A percentile compares a stretch with the other conserved stretches of the same genome.
phyloP scores from a whole-genome alignment of 2,329 filamentous ascomycete genomes.

The Sarocladium strictum region DNA sequence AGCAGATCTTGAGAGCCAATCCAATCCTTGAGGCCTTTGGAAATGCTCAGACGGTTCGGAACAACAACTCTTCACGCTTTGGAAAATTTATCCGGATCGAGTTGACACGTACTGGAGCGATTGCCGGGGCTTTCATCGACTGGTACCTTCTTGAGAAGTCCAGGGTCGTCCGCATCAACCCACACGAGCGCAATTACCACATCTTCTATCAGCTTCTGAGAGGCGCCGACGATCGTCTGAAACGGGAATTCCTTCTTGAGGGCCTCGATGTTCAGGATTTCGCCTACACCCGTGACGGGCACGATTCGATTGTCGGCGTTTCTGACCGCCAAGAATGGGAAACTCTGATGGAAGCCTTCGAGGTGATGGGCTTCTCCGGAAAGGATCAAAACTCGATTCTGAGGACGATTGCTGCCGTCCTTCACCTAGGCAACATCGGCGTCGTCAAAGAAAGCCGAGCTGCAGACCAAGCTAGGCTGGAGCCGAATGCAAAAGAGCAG shows the following conservation, averaged over 20 bases:
- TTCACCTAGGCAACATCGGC: conserved; percentile 88
- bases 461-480: conserved; percentile 82
- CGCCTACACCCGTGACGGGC: conserved; percentile 83
- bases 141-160: conserved; percentile 99
- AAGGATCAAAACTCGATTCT: conserved; percentile 79
- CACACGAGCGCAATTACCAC: conserved; percentile 91
- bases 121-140: conserved; percentile 93
- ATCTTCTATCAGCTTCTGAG: conserved; percentile 93
- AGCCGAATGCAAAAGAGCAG: conserved; percentile 66
- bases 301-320: conserved; percentile 84
- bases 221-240: conserved; percentile 69
- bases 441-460: conserved; percentile 87
- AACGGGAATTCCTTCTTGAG: conserved; percentile 69
- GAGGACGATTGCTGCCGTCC: conserved; percentile 79
- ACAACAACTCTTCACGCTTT: conserved; percentile 97
- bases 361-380: conserved; percentile 87
- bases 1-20: conserved; percentile 93
- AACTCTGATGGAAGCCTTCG: conserved; percentile 82
- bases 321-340: conserved; percentile 92
- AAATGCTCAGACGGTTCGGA: conserved; percentile 94
- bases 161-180: conserved; percentile 83
- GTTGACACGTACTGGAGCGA: conserved; percentile 81
- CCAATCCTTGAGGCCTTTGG: conserved; percentile 97
- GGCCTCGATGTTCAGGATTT: conserved; percentile 79
- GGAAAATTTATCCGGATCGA: conserved; percentile 99